These are phyloP conservation scores for Vitis hybrid DNA, from an alignment of 177 flowering plant species.

Conservation along the genomic window DNA sequence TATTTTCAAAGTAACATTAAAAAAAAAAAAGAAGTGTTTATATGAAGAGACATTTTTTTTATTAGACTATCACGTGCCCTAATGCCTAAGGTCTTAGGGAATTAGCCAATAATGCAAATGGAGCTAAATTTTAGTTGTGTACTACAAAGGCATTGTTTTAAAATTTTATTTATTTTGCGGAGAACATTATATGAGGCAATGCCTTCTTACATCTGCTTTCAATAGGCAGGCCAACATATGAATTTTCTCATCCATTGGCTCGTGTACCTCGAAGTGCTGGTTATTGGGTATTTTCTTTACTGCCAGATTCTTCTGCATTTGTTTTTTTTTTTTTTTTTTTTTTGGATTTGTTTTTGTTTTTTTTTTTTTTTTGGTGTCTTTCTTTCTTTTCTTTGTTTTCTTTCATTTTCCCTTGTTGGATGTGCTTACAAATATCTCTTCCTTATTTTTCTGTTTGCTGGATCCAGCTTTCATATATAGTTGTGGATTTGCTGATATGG, in stretches of 20 bases:
- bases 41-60: too few species aligned
- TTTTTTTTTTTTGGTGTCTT: neutral
- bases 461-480: slow-evolving; percentile 81
- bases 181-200: slow-evolving; percentile 13
- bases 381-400: neutral
- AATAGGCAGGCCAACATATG: slow-evolving; percentile 94
- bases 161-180: neutral
- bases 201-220: slow-evolving; percentile 37
- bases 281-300: slow-evolving; percentile 62
- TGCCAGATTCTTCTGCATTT: too few species aligned
- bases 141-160: neutral
- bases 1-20: too few species aligned
- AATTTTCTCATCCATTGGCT: slow-evolving; percentile 92
- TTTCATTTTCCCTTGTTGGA: neutral
- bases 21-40: too few species aligned
- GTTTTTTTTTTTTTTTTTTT: too few species aligned
- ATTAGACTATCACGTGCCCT: too few species aligned
- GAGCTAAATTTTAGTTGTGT: neutral
- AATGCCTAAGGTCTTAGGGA: too few species aligned
- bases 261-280: slow-evolving; percentile 91
- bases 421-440: slow-evolving; percentile 2
- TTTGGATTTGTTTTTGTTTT: too few species aligned
- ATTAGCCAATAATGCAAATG: neutral
- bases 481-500: slow-evolving; percentile 88
- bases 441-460: slow-evolving; percentile 7